phyloP scores from a whole-genome alignment of 805 yeast genomes.

The Starmerella floris region DNA sequence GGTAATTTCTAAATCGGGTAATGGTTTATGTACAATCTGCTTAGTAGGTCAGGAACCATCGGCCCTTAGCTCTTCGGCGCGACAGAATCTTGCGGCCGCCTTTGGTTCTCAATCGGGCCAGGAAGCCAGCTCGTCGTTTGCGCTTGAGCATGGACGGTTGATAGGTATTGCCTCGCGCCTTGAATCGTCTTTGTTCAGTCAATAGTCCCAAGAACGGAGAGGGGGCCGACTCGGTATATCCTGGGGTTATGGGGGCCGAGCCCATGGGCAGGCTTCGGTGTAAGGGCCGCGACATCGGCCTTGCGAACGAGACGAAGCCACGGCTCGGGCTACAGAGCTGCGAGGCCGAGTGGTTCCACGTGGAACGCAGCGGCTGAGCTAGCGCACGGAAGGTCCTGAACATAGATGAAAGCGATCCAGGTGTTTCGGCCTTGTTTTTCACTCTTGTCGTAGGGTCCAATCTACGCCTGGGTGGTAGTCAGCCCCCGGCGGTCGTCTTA shows the following conservation, averaged over 20 bases:
- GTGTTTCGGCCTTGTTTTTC: too few relatives aligned
- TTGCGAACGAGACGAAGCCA: constrained; percentile 14
- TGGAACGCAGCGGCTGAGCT: neutral
- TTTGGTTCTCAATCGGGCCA: constrained; percentile 63
- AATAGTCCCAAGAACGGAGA: constrained; percentile 10
- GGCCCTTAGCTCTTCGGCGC: constrained; percentile 73
- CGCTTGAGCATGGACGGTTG: constrained; percentile 87
- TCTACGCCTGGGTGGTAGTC: too few relatives aligned
- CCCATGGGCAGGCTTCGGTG: constrained; percentile 1
- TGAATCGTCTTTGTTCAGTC: constrained; percentile 25
- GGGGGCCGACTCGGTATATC: neutral
- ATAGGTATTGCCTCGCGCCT: constrained; percentile 84
- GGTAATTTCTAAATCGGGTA: neutral
- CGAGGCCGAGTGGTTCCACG: neutral
- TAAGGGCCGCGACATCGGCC: constrained; percentile 14
- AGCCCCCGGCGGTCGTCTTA: too few relatives aligned
- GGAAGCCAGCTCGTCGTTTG: constrained; percentile 79
- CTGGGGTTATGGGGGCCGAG: neutral
- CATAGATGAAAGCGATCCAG: too few relatives aligned
- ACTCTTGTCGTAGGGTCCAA: too few relatives aligned
- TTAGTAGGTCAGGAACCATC: constrained; percentile 83
- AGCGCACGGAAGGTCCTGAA: neutral
- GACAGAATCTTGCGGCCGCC: constrained; percentile 67
- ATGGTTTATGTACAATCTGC: neutral
- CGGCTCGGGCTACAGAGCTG: neutral